These are phyloP conservation scores for Auriscalpium microsporum DNA, from an alignment of 768 basidiomycete species.

Conservation along the genomic window DNA sequence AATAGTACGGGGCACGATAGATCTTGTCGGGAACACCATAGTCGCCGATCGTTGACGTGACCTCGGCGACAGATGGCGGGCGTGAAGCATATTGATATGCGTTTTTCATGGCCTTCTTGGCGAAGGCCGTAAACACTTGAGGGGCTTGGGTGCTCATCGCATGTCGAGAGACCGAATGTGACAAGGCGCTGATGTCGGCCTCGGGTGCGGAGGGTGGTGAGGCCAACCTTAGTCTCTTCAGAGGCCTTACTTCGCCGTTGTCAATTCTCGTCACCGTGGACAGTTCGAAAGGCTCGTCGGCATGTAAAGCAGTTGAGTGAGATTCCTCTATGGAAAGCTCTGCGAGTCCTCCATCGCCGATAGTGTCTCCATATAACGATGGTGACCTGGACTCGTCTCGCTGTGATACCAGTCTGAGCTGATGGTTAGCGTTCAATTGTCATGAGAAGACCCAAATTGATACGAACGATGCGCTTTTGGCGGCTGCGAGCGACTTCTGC, in stretches of 20 bases:
- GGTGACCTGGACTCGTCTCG: no score
- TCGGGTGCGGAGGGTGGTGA: neutral
- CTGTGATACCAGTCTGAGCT: no score
- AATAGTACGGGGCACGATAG: constrained; percentile 79
- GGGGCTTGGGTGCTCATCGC: constrained; percentile 6
- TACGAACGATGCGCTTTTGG: constrained; percentile 2
- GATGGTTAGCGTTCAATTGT: neutral
- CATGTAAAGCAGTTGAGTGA: neutral
- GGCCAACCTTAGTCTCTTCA: constrained; percentile 7
- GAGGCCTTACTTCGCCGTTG: constrained; percentile 6
- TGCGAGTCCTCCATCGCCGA: neutral
- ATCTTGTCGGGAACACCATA: constrained; percentile 48
- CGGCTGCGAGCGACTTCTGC: constrained; percentile 3
- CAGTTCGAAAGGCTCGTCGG: constrained; percentile 1
- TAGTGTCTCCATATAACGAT: neutral
- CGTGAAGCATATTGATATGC: constrained; percentile 37
- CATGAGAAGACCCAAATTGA: neutral
- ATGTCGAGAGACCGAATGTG: neutral
- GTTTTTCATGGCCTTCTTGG: constrained; percentile 22
- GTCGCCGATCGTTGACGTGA: constrained; percentile 35
- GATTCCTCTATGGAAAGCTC: neutral
- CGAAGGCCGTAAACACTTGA: constrained; percentile 4
- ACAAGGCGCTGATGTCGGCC: neutral
- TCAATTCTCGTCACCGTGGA: constrained; percentile 1
- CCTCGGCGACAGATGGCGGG: constrained; percentile 44